Evolutionary conservation across 2,329 filamentous ascomycete genomes (phyloP), one percentile per base, ranked within the genome.

Genomic region (Clonostachys sp.): DNA sequence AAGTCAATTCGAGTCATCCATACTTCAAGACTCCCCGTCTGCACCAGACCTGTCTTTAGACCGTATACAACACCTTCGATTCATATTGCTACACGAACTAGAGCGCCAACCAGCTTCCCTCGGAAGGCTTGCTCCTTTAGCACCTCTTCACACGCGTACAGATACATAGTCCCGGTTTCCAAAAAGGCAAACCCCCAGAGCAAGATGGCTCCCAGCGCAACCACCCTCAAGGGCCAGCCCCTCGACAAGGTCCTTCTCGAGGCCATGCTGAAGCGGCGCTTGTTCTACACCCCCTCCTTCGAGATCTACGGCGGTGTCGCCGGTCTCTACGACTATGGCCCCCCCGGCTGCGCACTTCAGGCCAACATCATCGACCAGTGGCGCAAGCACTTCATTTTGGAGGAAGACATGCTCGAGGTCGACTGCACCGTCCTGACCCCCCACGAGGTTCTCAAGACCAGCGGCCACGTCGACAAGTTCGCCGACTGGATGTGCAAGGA

Each of bases 401-500:
- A 91, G 73, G 91, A 96, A 74, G 88, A 95, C 64, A 96, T 96
- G 90, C 83, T 95, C 56, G 90, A 95, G 73, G 84, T 96, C 55
- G 91, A 96, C 73, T 95, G 90, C 73, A 94, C 89, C 38, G 94
- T 92, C 71, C 71, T 99, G 62, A 99, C 94, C 39, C 94, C 94
- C 34, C 84, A 94, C 61, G 88, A 94, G 43, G 89, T 99, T 36
- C 81, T 99, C 62, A 95, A 97, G 80, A 96, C 92, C 46, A 89
- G 84, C 66, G 94, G 94, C 54, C 94, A 99, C 72, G 94, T 97
- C 55, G 92, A 96, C 69, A 95, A 95, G 71, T 97, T 97, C 63
- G 88, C 90, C 69, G 92, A 97, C 68, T 97, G 89, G 89, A 96
- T 97, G 91, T 96, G 89, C 84, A 96, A 95, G 71, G 94, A 99